These are phyloP conservation scores for Xerocomus nothofagi DNA, from an alignment of 1,284 basidiomycete genomes.

Conservation along the genomic window DNA sequence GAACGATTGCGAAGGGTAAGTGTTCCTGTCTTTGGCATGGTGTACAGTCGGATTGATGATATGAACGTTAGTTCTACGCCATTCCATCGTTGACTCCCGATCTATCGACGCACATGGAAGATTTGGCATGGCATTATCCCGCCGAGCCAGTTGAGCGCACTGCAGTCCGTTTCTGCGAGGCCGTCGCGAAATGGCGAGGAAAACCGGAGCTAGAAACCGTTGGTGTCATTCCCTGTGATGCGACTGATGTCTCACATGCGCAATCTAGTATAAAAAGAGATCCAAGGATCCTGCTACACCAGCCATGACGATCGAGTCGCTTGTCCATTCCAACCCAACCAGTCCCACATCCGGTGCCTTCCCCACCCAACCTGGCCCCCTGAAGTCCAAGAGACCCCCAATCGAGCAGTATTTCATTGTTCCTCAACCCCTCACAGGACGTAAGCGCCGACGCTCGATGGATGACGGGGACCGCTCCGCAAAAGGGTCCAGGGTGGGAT, in stretches of 20 bases:
- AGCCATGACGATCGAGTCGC: constrained; percentile 56
- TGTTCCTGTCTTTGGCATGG: constrained; percentile 6
- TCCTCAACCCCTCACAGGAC: constrained; percentile 27
- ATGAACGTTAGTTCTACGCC: constrained; percentile 61
- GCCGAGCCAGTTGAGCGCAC: constrained; percentile 79
- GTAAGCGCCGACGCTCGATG: constrained; percentile 34
- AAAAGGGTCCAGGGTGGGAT: constrained; percentile 26
- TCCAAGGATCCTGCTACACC: constrained; percentile 35
- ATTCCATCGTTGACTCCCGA: constrained; percentile 68
- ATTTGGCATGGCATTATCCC: constrained; percentile 75
- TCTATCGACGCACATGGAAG: constrained; percentile 76
- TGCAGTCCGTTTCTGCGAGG: constrained; percentile 75
- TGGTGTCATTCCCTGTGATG: constrained; percentile 21
- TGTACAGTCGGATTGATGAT: constrained; percentile 10
- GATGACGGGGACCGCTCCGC: constrained; percentile 29
- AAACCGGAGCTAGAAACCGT: constrained; percentile 80
- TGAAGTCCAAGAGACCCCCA: constrained; percentile 29
- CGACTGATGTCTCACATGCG: constrained; percentile 11
- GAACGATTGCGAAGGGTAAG: constrained; percentile 65
- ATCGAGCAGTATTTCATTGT: constrained; percentile 46
- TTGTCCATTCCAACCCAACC: constrained; percentile 62
- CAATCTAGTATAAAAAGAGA: constrained; percentile 56
- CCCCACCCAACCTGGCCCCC: constrained; percentile 11
- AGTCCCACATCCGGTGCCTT: constrained; percentile 42
- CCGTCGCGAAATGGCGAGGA: constrained; percentile 74